Conservation (phyloP, 208 protist species). For the Leishmania turanica region DNA sequence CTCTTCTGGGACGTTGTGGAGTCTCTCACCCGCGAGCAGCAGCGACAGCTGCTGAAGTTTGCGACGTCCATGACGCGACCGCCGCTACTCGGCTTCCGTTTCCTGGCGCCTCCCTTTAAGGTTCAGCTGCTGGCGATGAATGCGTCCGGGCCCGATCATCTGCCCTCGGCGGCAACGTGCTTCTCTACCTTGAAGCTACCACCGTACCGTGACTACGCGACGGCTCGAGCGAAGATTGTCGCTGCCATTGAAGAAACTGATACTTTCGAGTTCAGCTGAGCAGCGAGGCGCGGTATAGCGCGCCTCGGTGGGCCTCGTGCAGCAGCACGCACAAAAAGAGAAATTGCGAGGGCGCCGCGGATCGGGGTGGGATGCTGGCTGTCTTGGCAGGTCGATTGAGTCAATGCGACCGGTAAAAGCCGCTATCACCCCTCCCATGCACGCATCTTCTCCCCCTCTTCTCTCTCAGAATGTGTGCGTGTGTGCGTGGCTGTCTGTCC, state of each 20-base stretch:
- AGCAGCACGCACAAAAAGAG: background rate
- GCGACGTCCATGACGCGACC: slow-evolving; percentile 81
- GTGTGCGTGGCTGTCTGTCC: background rate
- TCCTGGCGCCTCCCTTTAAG: slow-evolving; percentile 90
- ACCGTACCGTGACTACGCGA: slow-evolving; percentile 64
- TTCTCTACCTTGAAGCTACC: slow-evolving; percentile 95
- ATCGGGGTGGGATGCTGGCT: background rate
- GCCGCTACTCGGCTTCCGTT: slow-evolving; percentile 93
- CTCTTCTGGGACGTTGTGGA: slow-evolving; percentile 93
- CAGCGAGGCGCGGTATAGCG: background rate
- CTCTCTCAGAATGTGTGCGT: background rate
- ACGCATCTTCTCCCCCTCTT: background rate
- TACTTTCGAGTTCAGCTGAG: slow-evolving; percentile 87
- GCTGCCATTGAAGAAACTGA: slow-evolving; percentile 86
- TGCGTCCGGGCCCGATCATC: slow-evolving; percentile 38
- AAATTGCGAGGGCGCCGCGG: background rate
- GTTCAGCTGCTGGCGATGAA: slow-evolving; percentile 63
- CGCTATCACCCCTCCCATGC: background rate
- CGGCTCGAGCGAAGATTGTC: slow-evolving; percentile 83
- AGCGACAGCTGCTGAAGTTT: slow-evolving; percentile 89
- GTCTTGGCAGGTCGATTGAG: background rate
- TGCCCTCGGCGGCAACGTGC: slow-evolving; percentile 93
- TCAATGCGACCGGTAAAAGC: background rate
- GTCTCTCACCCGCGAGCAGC: slow-evolving; percentile 69
- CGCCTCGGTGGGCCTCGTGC: background rate